A percentile compares a stretch with the other conserved stretches of the same genome.
phyloP scores from a whole-genome alignment of 75 land plant genomes.

The Pinus tabuliformis region DNA sequence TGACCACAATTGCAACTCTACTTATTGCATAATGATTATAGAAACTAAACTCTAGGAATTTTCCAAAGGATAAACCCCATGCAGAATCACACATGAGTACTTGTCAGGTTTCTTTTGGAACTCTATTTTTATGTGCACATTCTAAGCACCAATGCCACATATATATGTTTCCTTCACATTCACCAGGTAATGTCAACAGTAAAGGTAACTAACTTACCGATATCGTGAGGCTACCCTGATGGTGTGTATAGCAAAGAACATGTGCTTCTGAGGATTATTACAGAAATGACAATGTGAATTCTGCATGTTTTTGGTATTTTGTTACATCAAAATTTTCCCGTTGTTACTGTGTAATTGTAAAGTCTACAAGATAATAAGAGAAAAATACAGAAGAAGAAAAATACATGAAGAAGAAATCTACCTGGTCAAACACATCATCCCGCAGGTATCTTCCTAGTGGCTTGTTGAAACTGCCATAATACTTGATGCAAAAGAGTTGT shows the following conservation, averaged over 20 bases:
- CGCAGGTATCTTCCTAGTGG: too few relatives aligned
- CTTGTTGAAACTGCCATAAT: too few relatives aligned
- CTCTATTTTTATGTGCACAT: constrained; percentile 58
- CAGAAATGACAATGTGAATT: constrained; percentile 65
- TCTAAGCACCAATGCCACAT: constrained; percentile 97
- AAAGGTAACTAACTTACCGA: constrained; percentile 56
- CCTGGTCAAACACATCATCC: too few relatives aligned
- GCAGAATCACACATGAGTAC: constrained; percentile 96
- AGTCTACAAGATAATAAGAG: not conserved
- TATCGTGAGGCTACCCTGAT: constrained; percentile 84
- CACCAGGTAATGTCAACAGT: constrained; percentile 68
- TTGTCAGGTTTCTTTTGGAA: constrained; percentile 80
- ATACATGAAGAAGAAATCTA: too few relatives aligned
- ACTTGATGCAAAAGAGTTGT: too few relatives aligned
- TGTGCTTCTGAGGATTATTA: constrained; percentile 82
- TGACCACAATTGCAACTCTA: constrained; percentile 92
- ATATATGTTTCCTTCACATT: constrained; percentile 92
- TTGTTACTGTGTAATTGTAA: not conserved
- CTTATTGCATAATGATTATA: constrained; percentile 92
- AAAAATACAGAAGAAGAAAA: too few relatives aligned
- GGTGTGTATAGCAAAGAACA: constrained; percentile 86
- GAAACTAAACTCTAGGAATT: constrained; percentile 93
- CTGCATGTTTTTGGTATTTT: constrained; percentile 23
- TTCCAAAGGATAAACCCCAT: constrained; percentile 93
- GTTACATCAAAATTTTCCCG: not conserved